A percentile compares a stretch with the other conserved stretches of the same genome.
phyloP scores from a whole-genome alignment of 371 early-diverging fungal species.

The Mucor saturninus region DNA sequence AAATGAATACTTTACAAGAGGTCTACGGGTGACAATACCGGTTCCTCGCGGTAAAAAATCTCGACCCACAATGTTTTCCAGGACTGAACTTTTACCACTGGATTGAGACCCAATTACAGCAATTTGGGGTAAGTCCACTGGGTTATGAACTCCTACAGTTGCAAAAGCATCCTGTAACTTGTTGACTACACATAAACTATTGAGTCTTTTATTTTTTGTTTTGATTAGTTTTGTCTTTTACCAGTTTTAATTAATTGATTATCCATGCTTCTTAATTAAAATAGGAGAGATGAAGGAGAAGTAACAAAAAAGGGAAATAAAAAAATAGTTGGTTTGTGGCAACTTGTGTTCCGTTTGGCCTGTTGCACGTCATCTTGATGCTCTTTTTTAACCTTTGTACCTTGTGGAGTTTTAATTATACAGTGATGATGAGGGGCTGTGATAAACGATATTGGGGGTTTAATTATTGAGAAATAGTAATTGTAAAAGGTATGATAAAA shows the following conservation, averaged over 20 bases:
- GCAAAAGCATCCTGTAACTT: conserved; percentile 97
- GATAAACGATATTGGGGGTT: not conserved
- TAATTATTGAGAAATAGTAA: not conserved
- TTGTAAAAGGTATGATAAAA: too few relatives aligned
- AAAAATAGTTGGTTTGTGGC: not conserved
- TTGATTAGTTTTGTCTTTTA: conserved; percentile 7
- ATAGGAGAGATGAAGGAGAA: not conserved
- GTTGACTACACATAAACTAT: conserved; percentile 59
- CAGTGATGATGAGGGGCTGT: not conserved
- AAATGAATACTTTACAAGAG: conserved; percentile 66
- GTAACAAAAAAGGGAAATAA: conserved; percentile 10
- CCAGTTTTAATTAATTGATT: conserved; percentile 58
- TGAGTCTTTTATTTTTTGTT: not conserved
- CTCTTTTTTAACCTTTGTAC: not conserved
- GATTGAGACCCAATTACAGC: conserved; percentile 98
- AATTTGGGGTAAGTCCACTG: conserved; percentile 98
- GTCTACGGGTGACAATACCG: conserved; percentile 95
- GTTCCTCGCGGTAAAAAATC: conserved; percentile 98
- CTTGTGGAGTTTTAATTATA: not conserved
- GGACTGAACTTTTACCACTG: conserved; percentile 98
- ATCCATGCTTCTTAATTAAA: conserved; percentile 46
- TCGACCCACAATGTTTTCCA: conserved; percentile 98
- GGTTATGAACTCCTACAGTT: conserved; percentile 95
- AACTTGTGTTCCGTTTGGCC: too few relatives aligned
- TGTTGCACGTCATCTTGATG: conserved; percentile 3